Base-by-base conservation (phyloP, 2,329 filamentous ascomycete genomes). In the Chaetomium sp. region DNA sequence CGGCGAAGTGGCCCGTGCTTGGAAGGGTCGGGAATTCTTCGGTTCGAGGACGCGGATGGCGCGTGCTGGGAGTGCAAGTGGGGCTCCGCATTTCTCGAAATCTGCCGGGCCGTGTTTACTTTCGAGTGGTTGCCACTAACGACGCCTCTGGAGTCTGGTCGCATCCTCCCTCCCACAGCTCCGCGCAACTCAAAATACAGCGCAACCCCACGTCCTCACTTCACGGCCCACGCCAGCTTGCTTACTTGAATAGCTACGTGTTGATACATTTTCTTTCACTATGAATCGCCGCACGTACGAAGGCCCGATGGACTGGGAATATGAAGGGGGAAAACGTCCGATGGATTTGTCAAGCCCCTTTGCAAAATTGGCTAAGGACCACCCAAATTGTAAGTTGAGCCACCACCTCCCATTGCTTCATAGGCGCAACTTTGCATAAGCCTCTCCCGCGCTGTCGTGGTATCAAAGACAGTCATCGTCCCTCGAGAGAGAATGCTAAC, bases 251-350 rank as follows among this genome's bases (percentile, higher is more conserved):
- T 8, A n/a, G 10, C 49, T 42, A 9, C 54, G 52, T 37, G 49
- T 36, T 19, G 27, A 14, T 49, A 33, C 19, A 44, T 45, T 49
- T 33, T 12, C 38, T 32, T 38, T 32, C 45, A 27, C 49, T 62
- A 83, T 80, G 76, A 75, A 81, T 53, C 74, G 75, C 61, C 74
- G 83, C 64, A 81, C 78, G 1, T 78, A 74, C 60, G 82, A 85
- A 69, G 74, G 79, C 59, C 81, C 74, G 60, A 86, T 86, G 83
- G 83, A 86, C 64, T 86, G 80, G 79, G 80, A 86, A 66, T 86
- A 82, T 67, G 77, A 85, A 27, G 19, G 19, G 63, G 76, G 74
- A 58, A 69, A 72, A 48, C 81, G 77, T 1, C 81, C 81, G 14
- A 69, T 82, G 58, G 83, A 86, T 69, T 76, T 76, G 14, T 81